Evolutionary conservation across 768 basidiomycete genomes (phyloP).

Genomic region (Boletus coccyginus): DNA sequence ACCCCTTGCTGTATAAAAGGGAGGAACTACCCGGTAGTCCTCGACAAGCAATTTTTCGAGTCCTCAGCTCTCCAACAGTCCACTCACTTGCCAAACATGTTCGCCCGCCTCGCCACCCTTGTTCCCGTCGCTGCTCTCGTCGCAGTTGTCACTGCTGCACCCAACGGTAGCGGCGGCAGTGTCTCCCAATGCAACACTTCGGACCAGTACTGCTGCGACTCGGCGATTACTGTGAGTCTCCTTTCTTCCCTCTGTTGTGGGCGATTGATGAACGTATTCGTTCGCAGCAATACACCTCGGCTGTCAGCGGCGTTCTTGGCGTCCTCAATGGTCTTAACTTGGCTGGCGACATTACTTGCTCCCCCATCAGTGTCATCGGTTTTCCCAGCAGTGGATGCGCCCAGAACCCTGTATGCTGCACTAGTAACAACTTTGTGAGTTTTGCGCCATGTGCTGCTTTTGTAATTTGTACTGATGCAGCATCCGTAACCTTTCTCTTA

Average conservation of each 20-base stretch:
- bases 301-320: not conserved
- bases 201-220: too few relatives aligned
- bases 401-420: not conserved
- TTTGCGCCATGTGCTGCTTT: not conserved
- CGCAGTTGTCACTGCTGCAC: constrained; percentile 1
- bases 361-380: not conserved
- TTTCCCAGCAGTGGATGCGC: not conserved
- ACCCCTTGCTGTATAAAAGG: not conserved
- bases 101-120: constrained; percentile 1
- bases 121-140: constrained; percentile 12
- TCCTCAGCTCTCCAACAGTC: not conserved
- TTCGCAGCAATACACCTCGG: not conserved
- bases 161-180: not conserved
- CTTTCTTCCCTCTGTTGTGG: too few relatives aligned
- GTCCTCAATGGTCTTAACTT: not conserved
- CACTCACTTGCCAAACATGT: constrained; percentile 1
- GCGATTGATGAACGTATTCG: not conserved
- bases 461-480: not conserved
- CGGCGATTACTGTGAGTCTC: too few relatives aligned
- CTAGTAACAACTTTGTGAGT: not conserved
- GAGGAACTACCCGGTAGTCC: not conserved
- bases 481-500: not conserved
- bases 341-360: not conserved
- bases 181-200: too few relatives aligned
- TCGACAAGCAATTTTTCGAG: not conserved